Evolutionary conservation across 176 grass and related monocot genomes (phyloP).

Genomic region (Lolium perenne): DNA sequence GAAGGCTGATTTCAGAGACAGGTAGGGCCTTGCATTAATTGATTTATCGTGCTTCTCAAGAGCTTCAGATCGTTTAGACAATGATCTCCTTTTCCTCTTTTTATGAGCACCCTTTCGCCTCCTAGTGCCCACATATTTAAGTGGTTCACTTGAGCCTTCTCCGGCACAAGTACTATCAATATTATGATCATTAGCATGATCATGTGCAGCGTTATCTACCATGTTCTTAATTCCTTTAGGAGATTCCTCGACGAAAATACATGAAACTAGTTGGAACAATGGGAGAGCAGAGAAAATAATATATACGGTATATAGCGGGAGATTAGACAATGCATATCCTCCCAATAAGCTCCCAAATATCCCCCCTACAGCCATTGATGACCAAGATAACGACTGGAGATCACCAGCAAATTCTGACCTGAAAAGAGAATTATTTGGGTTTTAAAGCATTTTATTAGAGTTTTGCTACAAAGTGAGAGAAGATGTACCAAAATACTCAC

Average conservation of each 20-base stretch:
- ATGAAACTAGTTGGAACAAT: conserved; percentile 69
- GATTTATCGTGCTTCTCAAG: conserved; percentile 35
- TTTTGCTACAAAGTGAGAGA: conserved; percentile 21
- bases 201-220: conserved; percentile 13
- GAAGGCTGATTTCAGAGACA: conserved; percentile 64
- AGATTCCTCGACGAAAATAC: conserved; percentile 63
- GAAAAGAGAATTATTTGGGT: conserved; percentile 38
- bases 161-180: conserved; percentile 23
- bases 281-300: conserved; percentile 68
- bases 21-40: conserved; percentile 26
- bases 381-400: conserved; percentile 85
- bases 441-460: conserved; percentile 9
- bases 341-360: conserved; percentile 78
- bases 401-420: conserved; percentile 80
- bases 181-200: conserved; percentile 39
- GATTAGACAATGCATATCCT: conserved; percentile 77
- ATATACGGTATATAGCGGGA: conserved; percentile 66
- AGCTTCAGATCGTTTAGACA: conserved; percentile 38
- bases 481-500: conserved; percentile 41
- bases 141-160: conserved; percentile 38
- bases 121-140: conserved; percentile 42
- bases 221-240: conserved; percentile 38
- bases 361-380: conserved; percentile 75
- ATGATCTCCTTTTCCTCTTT: conserved; percentile 52
- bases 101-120: conserved; percentile 48